These are phyloP conservation scores for Aphanoascus verrucosus DNA, from an alignment of 2,329 filamentous ascomycete genomes.

Conservation along the genomic window DNA sequence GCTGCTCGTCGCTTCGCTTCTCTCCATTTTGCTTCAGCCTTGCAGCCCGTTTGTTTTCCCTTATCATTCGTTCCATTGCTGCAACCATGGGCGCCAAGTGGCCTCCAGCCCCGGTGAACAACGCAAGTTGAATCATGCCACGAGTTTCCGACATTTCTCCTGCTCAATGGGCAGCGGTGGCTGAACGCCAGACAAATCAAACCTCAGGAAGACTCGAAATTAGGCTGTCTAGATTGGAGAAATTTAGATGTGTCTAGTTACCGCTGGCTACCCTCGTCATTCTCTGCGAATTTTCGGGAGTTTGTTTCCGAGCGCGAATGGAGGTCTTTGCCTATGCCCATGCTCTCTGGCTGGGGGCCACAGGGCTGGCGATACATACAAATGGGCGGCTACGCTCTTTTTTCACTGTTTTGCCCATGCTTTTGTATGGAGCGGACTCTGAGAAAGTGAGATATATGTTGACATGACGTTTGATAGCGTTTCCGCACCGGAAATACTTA, in stretches of 20 bases:
- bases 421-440: too few relatives aligned
- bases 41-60: not conserved
- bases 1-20: too few relatives aligned
- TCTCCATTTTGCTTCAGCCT: slow-evolving; percentile 2
- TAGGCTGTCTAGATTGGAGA: not conserved
- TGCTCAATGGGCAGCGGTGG: not conserved
- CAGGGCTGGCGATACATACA: not conserved
- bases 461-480: too few relatives aligned
- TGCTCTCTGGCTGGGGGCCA: not conserved
- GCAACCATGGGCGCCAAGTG: not conserved
- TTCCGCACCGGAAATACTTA: not conserved
- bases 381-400: slow-evolving; percentile 1
- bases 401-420: not conserved
- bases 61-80: not conserved
- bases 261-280: not conserved
- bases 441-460: too few relatives aligned
- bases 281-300: not conserved
- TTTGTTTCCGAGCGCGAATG: not conserved
- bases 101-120: not conserved
- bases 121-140: slow-evolving; percentile 3
- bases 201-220: not conserved
- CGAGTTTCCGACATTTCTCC: not conserved
- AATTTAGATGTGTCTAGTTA: not conserved
- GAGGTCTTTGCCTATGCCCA: not conserved
- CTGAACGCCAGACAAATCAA: slow-evolving; percentile 9